phyloP scores from a whole-genome alignment of 306 rosid genomes.

The Carpinus viminea region DNA sequence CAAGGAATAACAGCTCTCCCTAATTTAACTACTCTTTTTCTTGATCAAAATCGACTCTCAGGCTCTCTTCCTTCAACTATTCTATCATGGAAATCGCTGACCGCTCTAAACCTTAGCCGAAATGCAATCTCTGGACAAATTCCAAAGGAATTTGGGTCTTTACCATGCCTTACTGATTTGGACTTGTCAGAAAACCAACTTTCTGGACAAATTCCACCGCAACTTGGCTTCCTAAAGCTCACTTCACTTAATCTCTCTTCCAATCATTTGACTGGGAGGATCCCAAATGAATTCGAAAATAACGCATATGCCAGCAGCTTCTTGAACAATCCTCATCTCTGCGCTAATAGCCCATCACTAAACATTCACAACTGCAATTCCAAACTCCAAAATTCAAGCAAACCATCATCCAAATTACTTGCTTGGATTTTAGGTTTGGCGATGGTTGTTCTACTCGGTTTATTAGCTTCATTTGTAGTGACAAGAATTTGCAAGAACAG shows the following conservation, averaged over 20 bases:
- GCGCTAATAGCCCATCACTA: neutral
- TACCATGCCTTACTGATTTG: conserved; percentile 41
- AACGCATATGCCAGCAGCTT: conserved; percentile 46
- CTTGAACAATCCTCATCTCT: conserved; percentile 44
- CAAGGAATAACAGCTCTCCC: conserved; percentile 49
- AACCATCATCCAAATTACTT: conserved; percentile 35
- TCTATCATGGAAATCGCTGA: conserved; percentile 49
- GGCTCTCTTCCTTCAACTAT: conserved; percentile 52
- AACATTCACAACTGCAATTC: conserved; percentile 45
- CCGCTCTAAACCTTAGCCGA: conserved; percentile 39
- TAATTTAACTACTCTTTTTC: conserved; percentile 34
- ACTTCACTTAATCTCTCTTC: conserved; percentile 46
- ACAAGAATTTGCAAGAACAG: conserved; percentile 34
- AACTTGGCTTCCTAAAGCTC: conserved; percentile 9
- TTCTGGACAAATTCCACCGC: conserved; percentile 63
- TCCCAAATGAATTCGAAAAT: conserved; percentile 52
- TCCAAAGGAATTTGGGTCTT: conserved; percentile 37
- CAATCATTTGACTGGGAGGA: conserved; percentile 54
- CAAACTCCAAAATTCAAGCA: conserved; percentile 28
- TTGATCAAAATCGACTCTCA: conserved; percentile 53
- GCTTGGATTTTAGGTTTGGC: conserved; percentile 49
- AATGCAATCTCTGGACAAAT: conserved; percentile 62
- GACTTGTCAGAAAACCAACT: conserved; percentile 71
- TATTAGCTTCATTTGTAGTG: neutral
- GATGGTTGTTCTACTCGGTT: conserved; percentile 25